Evolutionary conservation across 352 stramenopile genomes (phyloP).

Genomic region (Detonula confervacea): DNA sequence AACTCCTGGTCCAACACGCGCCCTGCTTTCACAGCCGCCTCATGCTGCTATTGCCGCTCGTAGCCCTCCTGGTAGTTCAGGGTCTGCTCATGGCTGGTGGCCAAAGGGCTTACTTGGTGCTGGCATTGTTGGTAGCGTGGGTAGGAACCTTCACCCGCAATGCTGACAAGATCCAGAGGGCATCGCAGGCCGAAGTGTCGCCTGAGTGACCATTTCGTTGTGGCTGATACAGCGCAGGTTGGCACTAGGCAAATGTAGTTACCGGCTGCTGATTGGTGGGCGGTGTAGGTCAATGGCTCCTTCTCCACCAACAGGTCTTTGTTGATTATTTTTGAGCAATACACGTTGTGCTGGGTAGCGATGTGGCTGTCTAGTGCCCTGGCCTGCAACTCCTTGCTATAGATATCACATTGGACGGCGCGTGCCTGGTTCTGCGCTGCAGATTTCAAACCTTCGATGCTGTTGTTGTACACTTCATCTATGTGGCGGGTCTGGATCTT

Average conservation of each 20-base stretch:
- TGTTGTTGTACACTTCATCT: too few relatives aligned
- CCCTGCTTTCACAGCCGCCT: not conserved
- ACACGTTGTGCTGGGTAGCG: too few relatives aligned
- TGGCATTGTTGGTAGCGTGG: too few relatives aligned
- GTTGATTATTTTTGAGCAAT: too few relatives aligned
- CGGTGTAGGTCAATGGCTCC: too few relatives aligned
- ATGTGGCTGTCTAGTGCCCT: too few relatives aligned
- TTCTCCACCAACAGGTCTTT: too few relatives aligned
- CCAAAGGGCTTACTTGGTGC: not conserved
- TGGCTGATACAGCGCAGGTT: not conserved
- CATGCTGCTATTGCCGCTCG: not conserved
- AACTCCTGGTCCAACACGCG: not conserved
- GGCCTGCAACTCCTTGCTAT: too few relatives aligned
- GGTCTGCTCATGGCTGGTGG: not conserved
- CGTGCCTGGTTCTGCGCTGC: too few relatives aligned
- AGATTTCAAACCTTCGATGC: too few relatives aligned
- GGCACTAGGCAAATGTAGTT: not conserved
- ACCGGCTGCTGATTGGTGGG: too few relatives aligned
- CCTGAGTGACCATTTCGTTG: not conserved
- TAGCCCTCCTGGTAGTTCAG: not conserved
- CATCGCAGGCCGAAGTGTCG: not conserved
- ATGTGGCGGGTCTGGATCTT: not conserved
- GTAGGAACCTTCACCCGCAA: not conserved
- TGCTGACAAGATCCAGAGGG: not conserved
- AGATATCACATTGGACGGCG: too few relatives aligned